phyloP scores from a whole-genome alignment of 2,329 filamentous ascomycete species.

The Colletotrichum cordylinicola region DNA sequence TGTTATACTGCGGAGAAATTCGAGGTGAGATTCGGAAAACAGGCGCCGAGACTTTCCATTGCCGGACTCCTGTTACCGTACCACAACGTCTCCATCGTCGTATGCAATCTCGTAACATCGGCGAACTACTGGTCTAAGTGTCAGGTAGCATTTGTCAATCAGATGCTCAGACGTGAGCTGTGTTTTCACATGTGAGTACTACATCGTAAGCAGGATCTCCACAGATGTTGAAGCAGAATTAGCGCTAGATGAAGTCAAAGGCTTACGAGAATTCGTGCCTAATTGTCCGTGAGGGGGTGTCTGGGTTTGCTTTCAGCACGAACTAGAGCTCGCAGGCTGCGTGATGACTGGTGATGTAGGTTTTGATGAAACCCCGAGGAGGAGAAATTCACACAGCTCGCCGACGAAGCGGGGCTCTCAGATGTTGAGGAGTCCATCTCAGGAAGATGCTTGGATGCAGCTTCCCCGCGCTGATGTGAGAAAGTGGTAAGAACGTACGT shows the following conservation, averaged over 20 bases:
- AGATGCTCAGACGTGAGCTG: not conserved
- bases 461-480: not conserved
- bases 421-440: constrained; percentile 5
- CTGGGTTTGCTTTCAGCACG: not conserved
- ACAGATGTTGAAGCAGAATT: constrained; percentile 3
- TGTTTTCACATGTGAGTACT: constrained; percentile 9
- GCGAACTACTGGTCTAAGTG: constrained; percentile 1
- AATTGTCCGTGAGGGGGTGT: constrained; percentile 11
- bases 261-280: not conserved
- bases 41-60: not conserved
- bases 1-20: not conserved
- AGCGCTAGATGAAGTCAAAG: constrained; percentile 14
- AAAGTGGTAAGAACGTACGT: not conserved
- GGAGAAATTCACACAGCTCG: not conserved
- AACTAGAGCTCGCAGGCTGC: not conserved
- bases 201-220: not conserved
- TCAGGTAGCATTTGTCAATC: not conserved
- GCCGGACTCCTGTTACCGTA: not conserved
- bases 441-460: constrained; percentile 4
- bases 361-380: constrained; percentile 14
- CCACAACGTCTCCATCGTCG: not conserved
- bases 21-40: not conserved
- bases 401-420: not conserved
- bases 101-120: not conserved
- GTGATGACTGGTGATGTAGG: not conserved